Base-by-base conservation (phyloP, 768 basidiomycete species). In the Omphalotus guepiniiformis region DNA sequence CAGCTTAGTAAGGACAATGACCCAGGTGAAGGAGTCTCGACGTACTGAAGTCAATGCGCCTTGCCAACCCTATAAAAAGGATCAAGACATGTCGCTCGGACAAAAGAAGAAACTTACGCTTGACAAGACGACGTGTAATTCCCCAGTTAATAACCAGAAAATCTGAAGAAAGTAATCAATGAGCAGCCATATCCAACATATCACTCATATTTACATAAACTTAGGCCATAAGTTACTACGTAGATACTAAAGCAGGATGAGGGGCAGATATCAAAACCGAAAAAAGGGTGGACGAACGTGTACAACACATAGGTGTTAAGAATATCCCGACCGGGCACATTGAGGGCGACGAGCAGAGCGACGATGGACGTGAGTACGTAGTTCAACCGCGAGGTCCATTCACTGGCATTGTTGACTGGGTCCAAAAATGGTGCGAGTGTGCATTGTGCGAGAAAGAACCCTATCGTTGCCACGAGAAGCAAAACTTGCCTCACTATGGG, bases 21-120 rank as follows among this genome's bases (percentile, higher is more conserved):
- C 28, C 22, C 45, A 21, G 9, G 30, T 22, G 26, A 42, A 6
- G 21, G 8, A 12, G 29, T 19, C 7, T 8, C 44, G 1, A 72
- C 82, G 47, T 52, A 87, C 84, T 87, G 65, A 88, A 88, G 64
- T 90, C 87, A 29, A 90, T 72, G 21, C 88, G 76, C 21, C 74
- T 71, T 5, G 78, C 70, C 23, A 82, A 55, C 35, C 73, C 84
- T 88, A 49, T 15, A 46, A 7, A 27, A n/a, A 39, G 30, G 21
- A 35, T 22, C n/a, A n/a, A n/a, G n/a, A n/a, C n/a, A n/a, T n/a
- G n/a, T n/a, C n/a, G 15, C n/a, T 46, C 3, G 29, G n/a, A 22
- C 23, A 16, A 46, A 34, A 37, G n/a, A 16, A 16, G 21, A 12
- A 25, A n/a, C 35, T 8, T 39, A 86, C 85, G 69, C 63, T 91